Evolutionary conservation across 1,284 basidiomycete species (phyloP), one percentile per base, ranked within the genome.

Genomic region (Stygiomarasmius scandens): DNA sequence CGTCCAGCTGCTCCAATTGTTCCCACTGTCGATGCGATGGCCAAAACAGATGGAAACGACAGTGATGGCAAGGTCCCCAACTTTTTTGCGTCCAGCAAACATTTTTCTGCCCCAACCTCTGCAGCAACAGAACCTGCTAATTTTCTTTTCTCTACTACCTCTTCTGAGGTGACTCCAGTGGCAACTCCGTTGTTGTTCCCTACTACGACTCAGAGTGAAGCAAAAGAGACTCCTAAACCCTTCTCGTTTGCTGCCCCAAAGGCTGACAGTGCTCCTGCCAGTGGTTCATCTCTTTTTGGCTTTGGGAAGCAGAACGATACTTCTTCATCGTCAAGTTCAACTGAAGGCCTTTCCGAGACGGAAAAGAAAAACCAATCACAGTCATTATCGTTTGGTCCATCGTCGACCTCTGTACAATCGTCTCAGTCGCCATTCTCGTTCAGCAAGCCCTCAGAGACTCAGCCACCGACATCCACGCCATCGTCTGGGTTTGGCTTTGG

Each of bases 11-110:
- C 20, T 24, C 46, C 46, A 11, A 23, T 19, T n/a, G 10, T 23
- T 23, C 46, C 46, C 22, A 29, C 20, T 34, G 20, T 22, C 51
- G 12, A 11, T 29, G 20, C 6, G 24, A 20, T 11, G 24, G n/a
- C 8, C 5, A 19, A 41, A 4, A 41, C 11, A 12, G 22, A 20
- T 16, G 38, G 29, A 32, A 9, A 20, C 22, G 53, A 61, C 14
- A 55, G 60, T 27, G 58, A 56, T 23, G 12, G 38, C 14, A 56
- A 55, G 24, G 65, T 83, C 27, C 84, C 82, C 9, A 77, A 84
- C 63, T 83, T 85, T 65, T 85, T 86, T 54, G 72, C 76, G 34
- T 62, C 58, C 44, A 54, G 29, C 44, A 61, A 53, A 49, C 50
- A 23, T 52, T 58, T 58, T 50, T 25, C 55, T 25, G 25, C n/a